These are phyloP conservation scores for Hericium rajendrae DNA, from an alignment of 768 basidiomycete species.

Conservation along the genomic window DNA sequence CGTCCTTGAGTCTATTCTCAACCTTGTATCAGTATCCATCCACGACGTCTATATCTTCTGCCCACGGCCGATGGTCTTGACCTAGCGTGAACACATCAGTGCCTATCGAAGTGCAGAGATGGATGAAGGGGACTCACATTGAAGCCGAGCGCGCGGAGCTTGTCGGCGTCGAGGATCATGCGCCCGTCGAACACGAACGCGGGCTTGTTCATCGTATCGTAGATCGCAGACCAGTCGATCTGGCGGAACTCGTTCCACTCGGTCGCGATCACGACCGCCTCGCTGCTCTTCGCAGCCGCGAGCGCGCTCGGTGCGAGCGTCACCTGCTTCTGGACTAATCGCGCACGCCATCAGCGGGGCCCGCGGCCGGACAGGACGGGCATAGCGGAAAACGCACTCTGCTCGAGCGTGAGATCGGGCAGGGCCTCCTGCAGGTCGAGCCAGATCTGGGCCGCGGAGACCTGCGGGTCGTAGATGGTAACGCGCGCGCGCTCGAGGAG, in stretches of 20 bases:
- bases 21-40: too few species aligned
- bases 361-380: not conserved
- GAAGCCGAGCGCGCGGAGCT: constrained; percentile 84
- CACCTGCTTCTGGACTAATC: constrained; percentile 79
- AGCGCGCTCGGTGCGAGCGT: constrained; percentile 67
- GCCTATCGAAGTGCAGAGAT: not conserved
- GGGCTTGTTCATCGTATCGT: constrained; percentile 90
- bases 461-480: constrained; percentile 88
- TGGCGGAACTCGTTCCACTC: constrained; percentile 96
- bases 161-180: constrained; percentile 73
- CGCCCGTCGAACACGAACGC: constrained; percentile 96
- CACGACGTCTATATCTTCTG: constrained; percentile 23
- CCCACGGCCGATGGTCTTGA: constrained; percentile 52
- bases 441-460: constrained; percentile 84
- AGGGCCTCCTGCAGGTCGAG: constrained; percentile 59
- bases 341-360: not conserved
- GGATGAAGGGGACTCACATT: constrained; percentile 37
- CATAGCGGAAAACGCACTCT: constrained; percentile 38
- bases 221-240: constrained; percentile 85
- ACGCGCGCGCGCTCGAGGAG: constrained; percentile 78
- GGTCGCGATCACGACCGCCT: constrained; percentile 92
- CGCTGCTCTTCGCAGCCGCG: constrained; percentile 81
- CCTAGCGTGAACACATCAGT: constrained; percentile 23
- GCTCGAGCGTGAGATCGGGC: constrained; percentile 51
- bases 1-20: too few species aligned